Evolutionary conservation across 164 flowering plant genomes (phyloP).

Genomic region (Hamamelis virginiana): DNA sequence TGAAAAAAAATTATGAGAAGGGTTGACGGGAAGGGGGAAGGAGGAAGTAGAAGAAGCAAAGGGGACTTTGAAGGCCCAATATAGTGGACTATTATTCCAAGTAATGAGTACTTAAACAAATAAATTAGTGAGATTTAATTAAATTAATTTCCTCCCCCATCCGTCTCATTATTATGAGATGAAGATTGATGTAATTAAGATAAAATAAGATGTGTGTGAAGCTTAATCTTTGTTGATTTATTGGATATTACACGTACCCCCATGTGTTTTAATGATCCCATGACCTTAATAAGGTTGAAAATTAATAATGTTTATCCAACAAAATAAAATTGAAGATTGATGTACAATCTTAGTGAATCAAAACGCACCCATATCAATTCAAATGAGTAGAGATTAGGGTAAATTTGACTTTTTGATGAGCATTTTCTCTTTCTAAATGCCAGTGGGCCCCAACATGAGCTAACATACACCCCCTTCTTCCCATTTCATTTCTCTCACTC

Average conservation of each 20-base stretch:
- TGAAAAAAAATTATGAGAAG: neutral
- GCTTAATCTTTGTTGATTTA: too few species aligned
- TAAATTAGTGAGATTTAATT: too few species aligned
- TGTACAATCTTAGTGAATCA: conserved; percentile 18
- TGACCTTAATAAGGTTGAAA: neutral
- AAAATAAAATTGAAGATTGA: conserved; percentile 9
- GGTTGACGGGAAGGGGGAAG: neutral
- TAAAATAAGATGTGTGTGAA: too few species aligned
- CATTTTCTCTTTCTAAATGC: conserved; percentile 11
- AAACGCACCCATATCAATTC: conserved; percentile 12
- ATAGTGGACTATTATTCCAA: neutral
- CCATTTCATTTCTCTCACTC: conserved; percentile 22
- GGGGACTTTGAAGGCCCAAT: neutral
- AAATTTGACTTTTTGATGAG: conserved; percentile 17
- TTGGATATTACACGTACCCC: too few species aligned
- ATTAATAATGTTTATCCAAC: conserved; percentile 3
- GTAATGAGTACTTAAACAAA: neutral
- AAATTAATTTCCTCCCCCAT: too few species aligned
- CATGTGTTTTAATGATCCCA: neutral
- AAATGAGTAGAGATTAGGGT: conserved; percentile 16
- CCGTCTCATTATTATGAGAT: too few species aligned
- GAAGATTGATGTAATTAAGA: too few species aligned
- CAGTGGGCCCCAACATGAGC: conserved; percentile 13
- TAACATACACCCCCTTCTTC: conserved; percentile 31
- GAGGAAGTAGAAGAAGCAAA: neutral